These are phyloP conservation scores for Arabis alpina DNA, from an alignment of 345 rosid species.

Conservation along the genomic window DNA sequence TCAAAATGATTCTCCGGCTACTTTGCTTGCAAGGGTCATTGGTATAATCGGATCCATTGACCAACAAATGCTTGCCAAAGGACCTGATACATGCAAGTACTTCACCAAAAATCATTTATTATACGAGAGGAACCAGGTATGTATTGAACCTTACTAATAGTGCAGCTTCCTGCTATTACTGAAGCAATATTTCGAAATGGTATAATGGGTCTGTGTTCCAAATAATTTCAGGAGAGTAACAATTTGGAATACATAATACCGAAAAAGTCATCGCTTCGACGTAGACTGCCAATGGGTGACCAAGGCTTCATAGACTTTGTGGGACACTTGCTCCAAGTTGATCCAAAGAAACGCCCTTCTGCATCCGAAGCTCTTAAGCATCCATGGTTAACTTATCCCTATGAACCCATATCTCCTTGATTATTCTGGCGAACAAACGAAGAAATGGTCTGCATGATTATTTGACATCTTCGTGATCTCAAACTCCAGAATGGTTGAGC, in stretches of 20 bases:
- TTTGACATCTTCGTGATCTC: slow-evolving; percentile 12
- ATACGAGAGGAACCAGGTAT: slow-evolving; percentile 93
- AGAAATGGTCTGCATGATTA: slow-evolving; percentile 17
- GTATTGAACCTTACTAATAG: not conserved
- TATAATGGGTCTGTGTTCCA: slow-evolving; percentile 13
- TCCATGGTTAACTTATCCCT: slow-evolving; percentile 88
- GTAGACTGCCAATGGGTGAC: slow-evolving; percentile 95
- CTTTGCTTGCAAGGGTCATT: slow-evolving; percentile 85
- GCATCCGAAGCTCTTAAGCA: slow-evolving; percentile 90
- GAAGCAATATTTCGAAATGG: not conserved
- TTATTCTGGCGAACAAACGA: not conserved
- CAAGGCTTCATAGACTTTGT: slow-evolving; percentile 94
- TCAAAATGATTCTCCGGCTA: slow-evolving; percentile 97
- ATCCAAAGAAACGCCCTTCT: slow-evolving; percentile 93
- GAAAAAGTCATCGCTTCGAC: slow-evolving; percentile 85
- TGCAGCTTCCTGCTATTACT: slow-evolving; percentile 16
- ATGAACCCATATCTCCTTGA: slow-evolving; percentile 93
- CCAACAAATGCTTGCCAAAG: slow-evolving; percentile 84
- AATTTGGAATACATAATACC: slow-evolving; percentile 90
- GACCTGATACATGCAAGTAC: slow-evolving; percentile 89
- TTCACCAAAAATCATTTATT: slow-evolving; percentile 90
- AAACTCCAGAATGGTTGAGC: slow-evolving; percentile 22
- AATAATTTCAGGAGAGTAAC: slow-evolving; percentile 69
- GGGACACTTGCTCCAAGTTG: slow-evolving; percentile 78
- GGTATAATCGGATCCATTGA: slow-evolving; percentile 80